Conservation (phyloP, 257 asterid genomes). For the Przewalskia tangutica region DNA sequence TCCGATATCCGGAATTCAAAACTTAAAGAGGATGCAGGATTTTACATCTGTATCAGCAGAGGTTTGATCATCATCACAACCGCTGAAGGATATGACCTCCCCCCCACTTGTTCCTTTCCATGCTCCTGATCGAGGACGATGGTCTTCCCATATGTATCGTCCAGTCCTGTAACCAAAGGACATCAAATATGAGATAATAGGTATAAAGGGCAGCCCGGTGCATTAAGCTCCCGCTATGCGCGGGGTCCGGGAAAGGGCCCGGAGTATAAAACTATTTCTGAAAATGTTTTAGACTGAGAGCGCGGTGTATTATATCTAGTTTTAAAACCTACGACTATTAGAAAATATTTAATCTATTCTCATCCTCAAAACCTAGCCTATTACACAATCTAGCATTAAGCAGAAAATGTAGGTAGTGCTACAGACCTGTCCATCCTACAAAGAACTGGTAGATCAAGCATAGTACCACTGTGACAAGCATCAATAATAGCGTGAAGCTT, state of each 20-base stretch:
- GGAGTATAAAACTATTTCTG: not conserved
- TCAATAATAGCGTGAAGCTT: slow-evolving; percentile 93
- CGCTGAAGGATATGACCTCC: slow-evolving; percentile 90
- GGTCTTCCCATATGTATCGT: slow-evolving; percentile 81
- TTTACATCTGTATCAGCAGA: slow-evolving; percentile 82
- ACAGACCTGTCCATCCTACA: slow-evolving; percentile 91
- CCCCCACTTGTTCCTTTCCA: slow-evolving; percentile 99
- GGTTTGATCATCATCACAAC: slow-evolving; percentile 89
- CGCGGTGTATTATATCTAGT: not conserved
- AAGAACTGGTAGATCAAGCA: slow-evolving; percentile 74
- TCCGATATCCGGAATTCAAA: not conserved
- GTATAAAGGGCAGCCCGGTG: too few species aligned
- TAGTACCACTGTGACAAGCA: slow-evolving; percentile 94
- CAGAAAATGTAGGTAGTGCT: not conserved
- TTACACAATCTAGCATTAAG: not conserved
- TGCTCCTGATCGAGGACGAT: slow-evolving; percentile 78
- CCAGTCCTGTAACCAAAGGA: slow-evolving; percentile 45
- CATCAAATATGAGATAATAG: not conserved
- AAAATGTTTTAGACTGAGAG: not conserved
- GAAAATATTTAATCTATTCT: not conserved
- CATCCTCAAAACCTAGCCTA: not conserved
- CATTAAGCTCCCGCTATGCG: too few species aligned
- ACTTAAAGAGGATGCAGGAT: not conserved
- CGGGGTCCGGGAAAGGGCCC: too few species aligned
- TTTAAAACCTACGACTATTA: not conserved